phyloP scores from a whole-genome alignment of 2,329 filamentous ascomycete species.

The Allantophomopsis cytisporea region DNA sequence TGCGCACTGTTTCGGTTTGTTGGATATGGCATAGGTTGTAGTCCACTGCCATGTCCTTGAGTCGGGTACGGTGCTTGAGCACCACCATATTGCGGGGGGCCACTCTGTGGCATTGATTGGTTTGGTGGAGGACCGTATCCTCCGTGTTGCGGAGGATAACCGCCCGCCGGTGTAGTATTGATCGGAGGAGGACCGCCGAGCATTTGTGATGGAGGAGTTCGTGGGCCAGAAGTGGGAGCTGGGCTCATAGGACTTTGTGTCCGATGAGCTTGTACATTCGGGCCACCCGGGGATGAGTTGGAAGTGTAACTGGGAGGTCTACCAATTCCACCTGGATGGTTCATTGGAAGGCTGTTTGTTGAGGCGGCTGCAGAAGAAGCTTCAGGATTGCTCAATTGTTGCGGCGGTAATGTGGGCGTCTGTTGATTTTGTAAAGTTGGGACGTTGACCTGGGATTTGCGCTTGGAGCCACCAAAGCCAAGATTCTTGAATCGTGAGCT shows the following conservation, averaged over 20 bases:
- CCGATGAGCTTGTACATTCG: conserved; percentile 33
- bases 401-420: conserved; percentile 13
- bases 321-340: conserved; percentile 43
- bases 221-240: conserved; percentile 1
- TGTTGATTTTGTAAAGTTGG: conserved; percentile 24
- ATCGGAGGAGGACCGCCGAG: conserved; percentile 51
- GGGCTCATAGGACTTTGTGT: conserved; percentile 24
- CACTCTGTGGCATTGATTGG: conserved; percentile 11
- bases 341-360: conserved; percentile 43
- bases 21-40: conserved; percentile 9
- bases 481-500: conserved; percentile 69
- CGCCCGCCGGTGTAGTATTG: conserved; percentile 45
- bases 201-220: conserved; percentile 18
- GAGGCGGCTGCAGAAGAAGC: conserved; percentile 30
- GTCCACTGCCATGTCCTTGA: conserved; percentile 15
- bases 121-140: conserved; percentile 26
- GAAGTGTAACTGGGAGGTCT: conserved; percentile 51
- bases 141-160: conserved; percentile 39
- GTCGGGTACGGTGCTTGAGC: conserved; percentile 5
- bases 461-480: conserved; percentile 60
- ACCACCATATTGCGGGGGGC: conserved; percentile 16
- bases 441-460: conserved; percentile 51
- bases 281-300: conserved; percentile 33
- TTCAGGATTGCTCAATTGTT: conserved; percentile 1
- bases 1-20: conserved; percentile 28